Evolutionary conservation across 1,284 basidiomycete genomes (phyloP).

Genomic region (Prillingera fragicola): DNA sequence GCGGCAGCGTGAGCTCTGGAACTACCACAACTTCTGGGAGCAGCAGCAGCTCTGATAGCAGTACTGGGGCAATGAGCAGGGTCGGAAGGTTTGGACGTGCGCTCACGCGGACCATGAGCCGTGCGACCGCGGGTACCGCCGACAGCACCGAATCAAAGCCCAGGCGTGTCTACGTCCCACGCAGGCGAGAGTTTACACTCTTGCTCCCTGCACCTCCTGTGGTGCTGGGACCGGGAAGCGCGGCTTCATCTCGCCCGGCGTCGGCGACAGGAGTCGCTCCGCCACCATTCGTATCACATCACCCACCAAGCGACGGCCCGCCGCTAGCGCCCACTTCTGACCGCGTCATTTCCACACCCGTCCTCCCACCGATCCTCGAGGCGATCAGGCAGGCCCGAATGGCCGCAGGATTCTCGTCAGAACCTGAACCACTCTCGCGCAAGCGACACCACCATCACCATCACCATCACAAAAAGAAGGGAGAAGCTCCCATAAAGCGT

Average conservation of each 20-base stretch:
- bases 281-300: background rate
- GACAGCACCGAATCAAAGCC: conserved; percentile 26
- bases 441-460: background rate
- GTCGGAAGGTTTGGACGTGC: conserved; percentile 11
- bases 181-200: conserved; percentile 57
- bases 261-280: conserved; percentile 1
- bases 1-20: conserved; percentile 27
- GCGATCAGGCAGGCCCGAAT: conserved; percentile 55
- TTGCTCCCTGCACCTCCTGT: conserved; percentile 40
- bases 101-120: conserved; percentile 13
- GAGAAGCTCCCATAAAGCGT: conserved; percentile 16
- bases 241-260: conserved; percentile 6
- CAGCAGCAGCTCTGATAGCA: conserved; percentile 11
- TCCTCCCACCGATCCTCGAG: conserved; percentile 56
- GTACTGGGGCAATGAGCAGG: conserved; percentile 3
- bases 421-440: background rate
- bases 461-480: background rate
- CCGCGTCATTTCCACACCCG: conserved; percentile 56
- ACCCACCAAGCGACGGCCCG: background rate
- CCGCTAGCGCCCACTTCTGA: conserved; percentile 19
- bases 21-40: conserved; percentile 8
- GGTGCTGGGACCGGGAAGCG: conserved; percentile 6
- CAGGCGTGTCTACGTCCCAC: conserved; percentile 33
- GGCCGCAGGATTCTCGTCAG: conserved; percentile 3
- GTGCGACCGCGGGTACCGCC: conserved; percentile 10